Evolutionary conservation across 1,284 basidiomycete species (phyloP).

Genomic region (Pseudozyma flocculosa): DNA sequence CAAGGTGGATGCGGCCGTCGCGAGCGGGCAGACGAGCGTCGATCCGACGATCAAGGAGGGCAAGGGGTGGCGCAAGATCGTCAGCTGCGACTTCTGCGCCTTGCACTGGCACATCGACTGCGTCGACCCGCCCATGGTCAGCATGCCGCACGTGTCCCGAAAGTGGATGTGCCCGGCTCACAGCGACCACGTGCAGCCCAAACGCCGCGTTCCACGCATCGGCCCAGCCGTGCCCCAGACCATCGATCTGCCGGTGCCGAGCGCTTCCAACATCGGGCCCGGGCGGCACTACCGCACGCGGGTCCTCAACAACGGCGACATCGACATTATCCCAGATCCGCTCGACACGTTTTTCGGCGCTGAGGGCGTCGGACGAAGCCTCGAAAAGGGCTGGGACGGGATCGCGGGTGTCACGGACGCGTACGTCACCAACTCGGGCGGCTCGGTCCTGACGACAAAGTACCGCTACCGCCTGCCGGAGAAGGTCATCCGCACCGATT

Average conservation of each 20-base stretch:
- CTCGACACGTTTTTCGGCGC: conserved; percentile 51
- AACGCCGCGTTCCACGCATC: conserved; percentile 38
- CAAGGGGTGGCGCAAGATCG: conserved; percentile 63
- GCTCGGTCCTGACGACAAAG: conserved; percentile 59
- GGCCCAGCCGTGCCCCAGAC: conserved; percentile 22
- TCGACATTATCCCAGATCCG: conserved; percentile 74
- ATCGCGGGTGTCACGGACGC: conserved; percentile 53
- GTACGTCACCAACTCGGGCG: conserved; percentile 20
- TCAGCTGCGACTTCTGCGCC: conserved; percentile 93
- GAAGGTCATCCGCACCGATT: conserved; percentile 84
- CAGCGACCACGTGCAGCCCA: conserved; percentile 70
- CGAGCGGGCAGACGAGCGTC: conserved; percentile 3
- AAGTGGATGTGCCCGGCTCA: conserved; percentile 99
- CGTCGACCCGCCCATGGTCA: conserved; percentile 81
- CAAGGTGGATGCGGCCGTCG: background rate
- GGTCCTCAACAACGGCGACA: conserved; percentile 83
- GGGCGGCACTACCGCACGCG: conserved; percentile 66
- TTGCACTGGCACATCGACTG: conserved; percentile 98
- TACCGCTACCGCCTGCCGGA: conserved; percentile 92
- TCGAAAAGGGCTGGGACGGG: conserved; percentile 52
- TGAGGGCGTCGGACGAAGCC: conserved; percentile 18
- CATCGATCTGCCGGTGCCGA: conserved; percentile 34
- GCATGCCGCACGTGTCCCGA: conserved; percentile 79
- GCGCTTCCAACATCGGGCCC: conserved; percentile 63
- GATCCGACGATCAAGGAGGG: conserved; percentile 26